These are phyloP conservation scores for Colletotrichum camelliae DNA, from an alignment of 2,329 filamentous ascomycete genomes.

Conservation along the genomic window DNA sequence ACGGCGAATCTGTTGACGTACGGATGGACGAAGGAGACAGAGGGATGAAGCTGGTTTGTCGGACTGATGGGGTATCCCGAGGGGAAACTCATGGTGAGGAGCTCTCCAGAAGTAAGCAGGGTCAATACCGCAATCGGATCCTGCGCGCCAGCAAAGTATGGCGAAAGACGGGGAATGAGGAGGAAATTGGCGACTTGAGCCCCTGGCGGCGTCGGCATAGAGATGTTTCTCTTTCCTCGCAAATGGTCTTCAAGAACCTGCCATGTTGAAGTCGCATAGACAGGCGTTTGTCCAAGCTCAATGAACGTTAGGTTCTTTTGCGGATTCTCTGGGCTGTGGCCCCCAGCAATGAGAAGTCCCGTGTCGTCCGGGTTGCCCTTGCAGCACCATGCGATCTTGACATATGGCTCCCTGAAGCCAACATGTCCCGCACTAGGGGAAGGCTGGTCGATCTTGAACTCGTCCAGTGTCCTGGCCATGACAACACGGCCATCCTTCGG, in stretches of 20 bases:
- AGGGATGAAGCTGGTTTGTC: constrained; percentile 91
- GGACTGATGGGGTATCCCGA: constrained; percentile 90
- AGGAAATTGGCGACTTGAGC: constrained; percentile 82
- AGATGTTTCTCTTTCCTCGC: constrained; percentile 73
- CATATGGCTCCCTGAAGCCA: constrained; percentile 74
- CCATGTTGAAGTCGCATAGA: constrained; percentile 92
- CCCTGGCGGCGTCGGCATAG: constrained; percentile 77
- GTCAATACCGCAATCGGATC: constrained; percentile 88
- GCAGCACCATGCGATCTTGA: constrained; percentile 88
- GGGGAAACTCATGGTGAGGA: constrained; percentile 90
- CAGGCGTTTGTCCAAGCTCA: constrained; percentile 86
- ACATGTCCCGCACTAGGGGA: constrained; percentile 55
- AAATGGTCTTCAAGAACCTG: constrained; percentile 81
- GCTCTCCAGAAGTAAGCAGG: constrained; percentile 83
- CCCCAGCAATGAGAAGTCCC: constrained; percentile 84
- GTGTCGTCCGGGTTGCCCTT: constrained; percentile 95
- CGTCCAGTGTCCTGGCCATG: constrained; percentile 80
- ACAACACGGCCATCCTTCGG: constrained; percentile 84
- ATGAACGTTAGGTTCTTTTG: constrained; percentile 85
- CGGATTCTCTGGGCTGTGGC: constrained; percentile 68
- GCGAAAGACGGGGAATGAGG: constrained; percentile 80
- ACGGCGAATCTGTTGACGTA: constrained; percentile 79
- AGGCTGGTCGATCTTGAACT: constrained; percentile 75
- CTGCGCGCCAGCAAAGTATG: constrained; percentile 85
- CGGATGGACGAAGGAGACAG: constrained; percentile 86